Base-by-base conservation (phyloP, 192 early-diverging fungal species). In the Gonapodya prolifera region DNA sequence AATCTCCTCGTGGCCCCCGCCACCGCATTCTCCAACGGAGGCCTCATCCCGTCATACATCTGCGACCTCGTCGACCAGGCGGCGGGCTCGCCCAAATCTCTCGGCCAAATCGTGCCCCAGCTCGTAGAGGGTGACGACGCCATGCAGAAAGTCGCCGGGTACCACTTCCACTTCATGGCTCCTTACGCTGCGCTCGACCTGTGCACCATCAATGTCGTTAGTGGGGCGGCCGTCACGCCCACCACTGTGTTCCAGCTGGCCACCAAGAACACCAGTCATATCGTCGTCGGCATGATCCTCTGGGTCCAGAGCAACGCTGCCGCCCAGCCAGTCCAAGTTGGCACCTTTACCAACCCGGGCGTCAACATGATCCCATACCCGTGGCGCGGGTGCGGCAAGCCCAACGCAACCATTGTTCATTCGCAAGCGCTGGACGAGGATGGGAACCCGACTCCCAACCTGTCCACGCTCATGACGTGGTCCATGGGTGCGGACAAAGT, bases 281-380 rank as follows among this genome's bases (percentile, higher is more conserved):
- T 61, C 45, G 8, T 61, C 45, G 45, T 81, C 34, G 80, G 80
- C n/a, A 33, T 81, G 73, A 80, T 81, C 78, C 77, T 81, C n/a
- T 81, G 80, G 80, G 45, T 80, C n/a, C 80, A 81, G 61, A 73
- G 75, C 36, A 75, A 30, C 32, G 70, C 75, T 33, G 70, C n/a
- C 13, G 30, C 69, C 28, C 2, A 76, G 8, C 80, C 80, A 8
- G 73, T 33, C 13, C 80, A 77, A 0, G 76, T 81, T 35, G 80
- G 80, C 29, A 69, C 8, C 13, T 77, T 81, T 69, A 70, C 34
- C 45, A 28, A 33, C n/a, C 30, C 78, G 1, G 80, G 80, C 28
- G 0, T 36, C 18, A 81, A 81, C 35, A 81, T 81, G 80, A 76
- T 79, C 34, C 34, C 33, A 1, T 81, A 81, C 45, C 80, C 80